Evolutionary conservation across 306 rosid species (phyloP), one percentile per base, ranked within the genome.

Genomic region (Casuarina equisetifolia): DNA sequence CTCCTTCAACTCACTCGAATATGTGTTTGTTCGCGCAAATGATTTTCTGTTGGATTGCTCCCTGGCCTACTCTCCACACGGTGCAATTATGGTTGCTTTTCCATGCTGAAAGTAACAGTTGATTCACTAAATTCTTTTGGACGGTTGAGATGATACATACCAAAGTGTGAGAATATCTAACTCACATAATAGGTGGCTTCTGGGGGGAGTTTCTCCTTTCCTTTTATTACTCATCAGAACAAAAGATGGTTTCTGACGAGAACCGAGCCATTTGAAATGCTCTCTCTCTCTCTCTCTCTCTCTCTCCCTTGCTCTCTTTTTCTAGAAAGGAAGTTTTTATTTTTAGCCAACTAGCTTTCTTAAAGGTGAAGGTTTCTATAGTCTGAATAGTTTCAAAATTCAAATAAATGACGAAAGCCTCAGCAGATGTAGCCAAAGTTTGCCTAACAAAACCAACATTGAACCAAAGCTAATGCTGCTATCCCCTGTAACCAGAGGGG

Each of bases 391-490:
- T 64, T 64, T 64, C 70, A 64, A 64, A 63, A 13, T 64, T 64
- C 70, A 64, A 19, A 62, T 38, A 5, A 12, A 64, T 64, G 6
- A 17, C 43, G 16, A 40, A 17, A 66, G 50, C 48, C 50, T 40
- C 35, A 1, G 36, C 71, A 45, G 48, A 75, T 64, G 76, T 67
- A 83, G 81, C 86, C 81, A 79, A 79, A 72, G 43, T 40, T 35
- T 64, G 82, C 67, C 75, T 69, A 25, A 58, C 17, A 17, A 66
- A 66, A 66, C 32, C 35, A 40, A 39, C 70, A 17, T n/a, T 6
- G 9, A 39, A 45, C 68, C 43, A 61, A 35, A 32, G 10, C 17
- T 32, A 59, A 58, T 20, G 66, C 40, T 2, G 66, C 17, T 16
- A 64, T 16, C 48, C 48, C 0, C 16, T 17, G 25, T 66, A 17